These are phyloP conservation scores for Hypoxylon sp. DNA, from an alignment of 2,329 filamentous ascomycete species.

Conservation along the genomic window DNA sequence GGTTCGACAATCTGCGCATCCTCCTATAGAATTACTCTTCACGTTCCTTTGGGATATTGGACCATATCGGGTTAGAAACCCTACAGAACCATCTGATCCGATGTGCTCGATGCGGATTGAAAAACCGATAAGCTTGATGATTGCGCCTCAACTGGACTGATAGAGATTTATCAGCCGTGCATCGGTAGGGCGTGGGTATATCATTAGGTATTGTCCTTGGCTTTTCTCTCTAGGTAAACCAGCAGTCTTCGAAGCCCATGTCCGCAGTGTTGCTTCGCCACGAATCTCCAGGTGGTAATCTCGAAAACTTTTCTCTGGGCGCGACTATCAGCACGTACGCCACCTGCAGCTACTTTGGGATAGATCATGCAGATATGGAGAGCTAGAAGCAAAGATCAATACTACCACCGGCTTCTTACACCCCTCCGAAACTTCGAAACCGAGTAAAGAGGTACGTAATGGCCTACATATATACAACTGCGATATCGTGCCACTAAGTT, in stretches of 20 bases:
- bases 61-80: too few relatives aligned
- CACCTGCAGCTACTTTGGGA: conserved; percentile 2
- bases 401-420: not conserved
- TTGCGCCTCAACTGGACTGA: too few relatives aligned
- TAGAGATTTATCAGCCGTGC: too few relatives aligned
- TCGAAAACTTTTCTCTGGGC: not conserved
- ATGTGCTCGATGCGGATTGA: too few relatives aligned
- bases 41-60: too few relatives aligned
- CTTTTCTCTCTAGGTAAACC: too few relatives aligned
- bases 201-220: too few relatives aligned
- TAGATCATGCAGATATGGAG: not conserved
- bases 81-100: too few relatives aligned
- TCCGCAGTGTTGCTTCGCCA: conserved; percentile 12
- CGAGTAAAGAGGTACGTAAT: conserved; percentile 14
- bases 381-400: not conserved
- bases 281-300: not conserved
- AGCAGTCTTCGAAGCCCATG: conserved; percentile 10
- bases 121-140: too few relatives aligned
- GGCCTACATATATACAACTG: conserved; percentile 5
- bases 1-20: too few relatives aligned
- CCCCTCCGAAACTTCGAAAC: conserved; percentile 7
- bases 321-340: not conserved
- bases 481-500: not conserved
- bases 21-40: too few relatives aligned
- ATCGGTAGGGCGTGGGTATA: too few relatives aligned